Evolutionary conservation across 2,329 filamentous ascomycete genomes (phyloP).

Genomic region (Exophiala viscosa): DNA sequence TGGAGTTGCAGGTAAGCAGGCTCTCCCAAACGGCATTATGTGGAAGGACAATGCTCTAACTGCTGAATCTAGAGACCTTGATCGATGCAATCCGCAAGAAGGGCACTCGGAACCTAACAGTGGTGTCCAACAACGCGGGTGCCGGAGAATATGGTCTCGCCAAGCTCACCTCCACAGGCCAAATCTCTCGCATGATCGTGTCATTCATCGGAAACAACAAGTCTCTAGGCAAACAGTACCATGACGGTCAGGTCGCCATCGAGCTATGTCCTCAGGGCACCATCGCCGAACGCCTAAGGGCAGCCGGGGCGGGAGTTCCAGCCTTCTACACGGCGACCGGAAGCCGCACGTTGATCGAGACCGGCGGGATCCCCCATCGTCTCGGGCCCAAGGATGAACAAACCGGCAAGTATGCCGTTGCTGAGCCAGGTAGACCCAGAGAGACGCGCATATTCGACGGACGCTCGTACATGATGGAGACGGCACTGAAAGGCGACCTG

Average conservation of each 20-base stretch:
- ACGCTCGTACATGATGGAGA: constrained; percentile 72
- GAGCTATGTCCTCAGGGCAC: constrained; percentile 92
- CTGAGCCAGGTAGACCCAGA: constrained; percentile 62
- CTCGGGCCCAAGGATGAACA: constrained; percentile 57
- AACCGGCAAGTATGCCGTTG: constrained; percentile 67
- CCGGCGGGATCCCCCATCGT: constrained; percentile 60
- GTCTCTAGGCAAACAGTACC: constrained; percentile 85
- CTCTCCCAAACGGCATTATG: not conserved
- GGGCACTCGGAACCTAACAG: constrained; percentile 60
- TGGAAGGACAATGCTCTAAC: not conserved
- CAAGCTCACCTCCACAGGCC: constrained; percentile 65
- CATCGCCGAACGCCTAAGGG: constrained; percentile 80
- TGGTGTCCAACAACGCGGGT: constrained; percentile 78
- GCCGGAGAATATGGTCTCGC: constrained; percentile 65
- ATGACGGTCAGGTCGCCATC: constrained; percentile 80
- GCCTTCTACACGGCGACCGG: constrained; percentile 81
- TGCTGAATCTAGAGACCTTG: constrained; percentile 55
- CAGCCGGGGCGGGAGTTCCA: constrained; percentile 83
- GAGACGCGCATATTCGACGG: constrained; percentile 72
- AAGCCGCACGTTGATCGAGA: constrained; percentile 51
- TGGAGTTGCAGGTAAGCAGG: constrained; percentile 60
- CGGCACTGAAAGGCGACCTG: constrained; percentile 69
- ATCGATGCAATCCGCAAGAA: constrained; percentile 65
- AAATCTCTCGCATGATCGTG: constrained; percentile 68
- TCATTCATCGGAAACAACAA: constrained; percentile 79